A percentile compares a stretch with the other conserved stretches of the same genome.
Conservation (phyloP, 2,329 filamentous ascomycete species). For the Raffaelea deltoideospora region DNA sequence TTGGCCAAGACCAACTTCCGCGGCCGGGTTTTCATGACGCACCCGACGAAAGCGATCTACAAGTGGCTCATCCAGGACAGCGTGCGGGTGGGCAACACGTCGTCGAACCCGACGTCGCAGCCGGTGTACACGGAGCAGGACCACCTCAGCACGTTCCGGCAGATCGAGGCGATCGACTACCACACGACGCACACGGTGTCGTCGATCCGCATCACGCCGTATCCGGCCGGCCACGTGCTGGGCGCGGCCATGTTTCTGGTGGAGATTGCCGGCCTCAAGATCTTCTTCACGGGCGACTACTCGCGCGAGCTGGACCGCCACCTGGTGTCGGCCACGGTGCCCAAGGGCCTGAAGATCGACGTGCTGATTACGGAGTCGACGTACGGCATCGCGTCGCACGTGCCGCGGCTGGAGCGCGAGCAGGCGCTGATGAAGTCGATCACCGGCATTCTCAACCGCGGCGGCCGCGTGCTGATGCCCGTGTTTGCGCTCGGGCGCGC, state of each 20-base stretch:
- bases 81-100: conserved; percentile 69
- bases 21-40: conserved; percentile 96
- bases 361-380: conserved; percentile 96
- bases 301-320: conserved; percentile 91
- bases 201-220: conserved; percentile 90
- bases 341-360: conserved; percentile 78
- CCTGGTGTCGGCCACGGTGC: conserved; percentile 84
- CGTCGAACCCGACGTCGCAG: conserved; percentile 48
- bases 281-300: conserved; percentile 96
- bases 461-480: conserved; percentile 83
- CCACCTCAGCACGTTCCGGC: conserved; percentile 80
- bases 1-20: conserved; percentile 96
- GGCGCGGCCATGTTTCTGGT: conserved; percentile 97
- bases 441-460: conserved; percentile 77
- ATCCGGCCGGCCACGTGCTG: conserved; percentile 93
- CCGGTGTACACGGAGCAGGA: conserved; percentile 91
- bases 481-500: conserved; percentile 90
- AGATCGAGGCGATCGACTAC: conserved; percentile 96
- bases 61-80: conserved; percentile 99
- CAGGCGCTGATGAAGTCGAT: conserved; percentile 92
- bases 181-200: conserved; percentile 96
- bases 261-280: conserved; percentile 91
- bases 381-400: conserved; percentile 88
- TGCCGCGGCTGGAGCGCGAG: conserved; percentile 80
- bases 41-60: conserved; percentile 98